Evolutionary conservation across 2,329 filamentous ascomycete genomes (phyloP).

Genomic region (Nemania bipapillata): DNA sequence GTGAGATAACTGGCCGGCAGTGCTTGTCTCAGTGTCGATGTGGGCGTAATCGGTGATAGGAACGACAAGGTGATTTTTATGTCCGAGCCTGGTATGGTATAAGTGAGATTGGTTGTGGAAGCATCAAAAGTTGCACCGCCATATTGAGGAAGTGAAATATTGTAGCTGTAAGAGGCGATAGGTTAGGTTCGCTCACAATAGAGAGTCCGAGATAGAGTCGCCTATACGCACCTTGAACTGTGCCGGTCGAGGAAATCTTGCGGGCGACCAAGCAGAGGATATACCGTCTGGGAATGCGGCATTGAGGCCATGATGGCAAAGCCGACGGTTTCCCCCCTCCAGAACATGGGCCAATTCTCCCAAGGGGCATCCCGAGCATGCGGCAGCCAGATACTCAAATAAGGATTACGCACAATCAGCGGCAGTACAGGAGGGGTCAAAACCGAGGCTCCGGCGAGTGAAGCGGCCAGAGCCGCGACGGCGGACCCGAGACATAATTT

Average conservation of each 20-base stretch:
- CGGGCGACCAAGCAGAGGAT: slow-evolving; percentile 63
- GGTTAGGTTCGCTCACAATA: slow-evolving; percentile 2
- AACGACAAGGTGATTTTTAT: slow-evolving; percentile 63
- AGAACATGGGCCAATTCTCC: slow-evolving; percentile 88
- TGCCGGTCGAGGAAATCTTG: slow-evolving; percentile 59
- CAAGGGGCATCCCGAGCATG: slow-evolving; percentile 79
- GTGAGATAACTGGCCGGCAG: slow-evolving; percentile 85
- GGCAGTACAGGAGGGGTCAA: slow-evolving; percentile 68
- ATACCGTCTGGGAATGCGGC: slow-evolving; percentile 57
- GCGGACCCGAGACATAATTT: slow-evolving; percentile 46
- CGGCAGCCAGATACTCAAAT: slow-evolving; percentile 70
- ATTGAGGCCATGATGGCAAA: slow-evolving; percentile 63
- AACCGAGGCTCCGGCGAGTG: slow-evolving; percentile 59
- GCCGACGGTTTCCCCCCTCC: slow-evolving; percentile 68
- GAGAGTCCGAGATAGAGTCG: background rate
- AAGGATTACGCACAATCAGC: slow-evolving; percentile 68
- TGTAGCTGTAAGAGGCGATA: slow-evolving; percentile 48
- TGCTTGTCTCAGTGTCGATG: slow-evolving; percentile 80
- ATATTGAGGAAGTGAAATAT: slow-evolving; percentile 57
- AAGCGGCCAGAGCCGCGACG: slow-evolving; percentile 49
- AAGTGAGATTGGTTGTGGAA: slow-evolving; percentile 63
- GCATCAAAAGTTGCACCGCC: slow-evolving; percentile 61
- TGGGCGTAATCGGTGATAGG: slow-evolving; percentile 82
- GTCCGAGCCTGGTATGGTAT: slow-evolving; percentile 52
- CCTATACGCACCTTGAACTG: slow-evolving; percentile 34